Evolutionary conservation across 768 basidiomycete genomes (phyloP).

Genomic region (Leccinum disarticulatum): DNA sequence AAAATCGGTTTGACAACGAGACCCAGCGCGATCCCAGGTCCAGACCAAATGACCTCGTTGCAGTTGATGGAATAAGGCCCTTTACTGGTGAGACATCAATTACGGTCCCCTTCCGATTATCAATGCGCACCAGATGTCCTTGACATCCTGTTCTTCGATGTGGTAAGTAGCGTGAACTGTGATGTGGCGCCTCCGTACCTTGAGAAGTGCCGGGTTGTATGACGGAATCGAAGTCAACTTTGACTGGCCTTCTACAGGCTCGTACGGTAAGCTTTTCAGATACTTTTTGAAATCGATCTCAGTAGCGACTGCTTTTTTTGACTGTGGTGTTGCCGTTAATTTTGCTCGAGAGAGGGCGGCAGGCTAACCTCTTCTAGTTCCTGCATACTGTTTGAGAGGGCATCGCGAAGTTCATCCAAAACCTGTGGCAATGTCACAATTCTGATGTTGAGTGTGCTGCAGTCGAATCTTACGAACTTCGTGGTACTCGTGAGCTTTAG

Average conservation of each 20-base stretch:
- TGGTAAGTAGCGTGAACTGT: background rate
- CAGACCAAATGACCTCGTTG: slow-evolving; percentile 25
- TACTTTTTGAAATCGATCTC: slow-evolving; percentile 19
- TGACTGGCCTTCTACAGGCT: slow-evolving; percentile 14
- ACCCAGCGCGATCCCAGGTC: slow-evolving; percentile 23
- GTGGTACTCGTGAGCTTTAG: slow-evolving; percentile 11
- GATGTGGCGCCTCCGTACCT: slow-evolving; percentile 15
- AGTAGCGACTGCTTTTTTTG: slow-evolving; percentile 8
- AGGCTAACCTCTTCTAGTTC: slow-evolving; percentile 25
- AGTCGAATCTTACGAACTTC: slow-evolving; percentile 18
- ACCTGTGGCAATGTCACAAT: slow-evolving; percentile 13
- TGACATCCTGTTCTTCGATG: slow-evolving; percentile 6
- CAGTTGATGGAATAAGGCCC: slow-evolving; percentile 11
- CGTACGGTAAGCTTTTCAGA: slow-evolving; percentile 8
- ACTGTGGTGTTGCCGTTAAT: slow-evolving; percentile 9
- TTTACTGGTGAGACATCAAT: slow-evolving; percentile 7
- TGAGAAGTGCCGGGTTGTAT: background rate
- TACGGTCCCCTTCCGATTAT: background rate
- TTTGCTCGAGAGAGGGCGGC: background rate
- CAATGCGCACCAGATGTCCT: slow-evolving; percentile 10
- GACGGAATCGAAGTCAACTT: slow-evolving; percentile 8
- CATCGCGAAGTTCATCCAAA: slow-evolving; percentile 19
- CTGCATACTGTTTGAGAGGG: slow-evolving; percentile 14
- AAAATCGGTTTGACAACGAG: slow-evolving; percentile 26
- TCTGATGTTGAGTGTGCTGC: background rate